Evolutionary conservation across 495 filamentous ascomycete genomes (phyloP), one percentile per base, ranked within the genome.

Genomic region (Penicillium pulvis): DNA sequence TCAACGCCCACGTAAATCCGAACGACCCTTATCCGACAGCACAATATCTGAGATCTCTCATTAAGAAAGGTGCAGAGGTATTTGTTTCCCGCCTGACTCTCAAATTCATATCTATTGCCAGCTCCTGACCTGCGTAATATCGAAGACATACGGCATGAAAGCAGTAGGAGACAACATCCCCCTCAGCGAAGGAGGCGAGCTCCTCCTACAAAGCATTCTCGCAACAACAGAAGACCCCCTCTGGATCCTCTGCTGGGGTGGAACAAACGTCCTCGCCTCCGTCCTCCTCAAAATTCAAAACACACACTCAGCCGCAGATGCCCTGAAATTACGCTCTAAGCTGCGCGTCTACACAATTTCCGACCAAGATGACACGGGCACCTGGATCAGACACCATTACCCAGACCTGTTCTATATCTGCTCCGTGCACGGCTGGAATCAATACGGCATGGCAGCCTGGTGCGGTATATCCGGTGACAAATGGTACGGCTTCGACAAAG

Each of bases 311-410:
- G 47, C 61, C 6, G 58, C 62, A 10, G 72, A 78, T 17, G 62
- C 68, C 2, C 64, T 61, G 0, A 52, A 51, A 5, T 48, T 82
- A 8, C 62, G 67, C 4, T 70, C 72, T 7, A 74, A 72, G 50
- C 58, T 81, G 0, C 73, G 79, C 31, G 69, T 81, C 28, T 81
- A 81, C 56, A 64, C 80, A 26, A 78, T 81, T 44, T 77, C 74
- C 10, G 79, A 81, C 63, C 80, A 81, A 60, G 80, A 82, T 55
- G 73, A 82, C 55, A 77, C 77, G 0, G 78, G 76, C 1, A 53
- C 70, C 4, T 82, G 80, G 80, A 77, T 81, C 45, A 74, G 79
- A 2, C 55, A 65, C 23, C 66, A 71, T 8, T 81, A 71, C 59
- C 76, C 79, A 0, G 73, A 76, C 30, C 58, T 82, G 28, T 77